These are phyloP conservation scores for Mrakia blollopis DNA, from an alignment of 768 basidiomycete genomes.

Conservation along the genomic window DNA sequence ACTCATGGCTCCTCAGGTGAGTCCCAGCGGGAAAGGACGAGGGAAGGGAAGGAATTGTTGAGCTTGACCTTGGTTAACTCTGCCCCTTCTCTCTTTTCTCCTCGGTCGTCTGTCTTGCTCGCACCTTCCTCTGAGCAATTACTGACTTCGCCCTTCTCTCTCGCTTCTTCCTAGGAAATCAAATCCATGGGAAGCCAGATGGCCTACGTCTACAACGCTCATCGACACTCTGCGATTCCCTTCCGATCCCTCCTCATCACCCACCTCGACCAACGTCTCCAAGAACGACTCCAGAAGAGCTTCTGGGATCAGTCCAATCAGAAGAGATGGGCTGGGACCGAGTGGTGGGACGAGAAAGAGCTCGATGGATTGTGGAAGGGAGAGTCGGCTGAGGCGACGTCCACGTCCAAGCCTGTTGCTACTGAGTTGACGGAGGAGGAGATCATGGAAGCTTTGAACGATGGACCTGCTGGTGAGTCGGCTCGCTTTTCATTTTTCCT, in stretches of 20 bases:
- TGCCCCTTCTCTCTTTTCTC: neutral
- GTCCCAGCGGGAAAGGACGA: neutral
- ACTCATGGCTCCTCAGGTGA: conserved; percentile 56
- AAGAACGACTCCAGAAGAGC: conserved; percentile 63
- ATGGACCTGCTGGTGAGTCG: neutral
- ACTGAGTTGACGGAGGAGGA: conserved; percentile 2
- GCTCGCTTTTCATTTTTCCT: too few species aligned
- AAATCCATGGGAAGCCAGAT: conserved; percentile 83
- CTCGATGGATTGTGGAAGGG: conserved; percentile 37
- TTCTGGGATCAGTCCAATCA: conserved; percentile 50
- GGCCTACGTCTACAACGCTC: conserved; percentile 83
- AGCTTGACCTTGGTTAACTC: neutral
- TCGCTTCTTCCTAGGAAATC: conserved; percentile 63
- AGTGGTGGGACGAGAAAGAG: conserved; percentile 70
- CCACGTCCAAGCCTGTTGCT: neutral
- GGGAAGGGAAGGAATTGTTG: neutral
- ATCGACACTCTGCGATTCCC: conserved; percentile 64
- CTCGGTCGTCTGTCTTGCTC: neutral
- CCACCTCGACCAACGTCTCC: conserved; percentile 68
- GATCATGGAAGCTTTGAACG: neutral
- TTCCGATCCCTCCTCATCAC: conserved; percentile 73
- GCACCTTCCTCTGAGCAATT: too few species aligned
- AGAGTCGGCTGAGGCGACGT: neutral
- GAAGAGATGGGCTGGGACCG: conserved; percentile 66
- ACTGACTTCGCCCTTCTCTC: neutral